Conservation (phyloP, 371 early-diverging fungal genomes). For the Zancudomyces culisetae region DNA sequence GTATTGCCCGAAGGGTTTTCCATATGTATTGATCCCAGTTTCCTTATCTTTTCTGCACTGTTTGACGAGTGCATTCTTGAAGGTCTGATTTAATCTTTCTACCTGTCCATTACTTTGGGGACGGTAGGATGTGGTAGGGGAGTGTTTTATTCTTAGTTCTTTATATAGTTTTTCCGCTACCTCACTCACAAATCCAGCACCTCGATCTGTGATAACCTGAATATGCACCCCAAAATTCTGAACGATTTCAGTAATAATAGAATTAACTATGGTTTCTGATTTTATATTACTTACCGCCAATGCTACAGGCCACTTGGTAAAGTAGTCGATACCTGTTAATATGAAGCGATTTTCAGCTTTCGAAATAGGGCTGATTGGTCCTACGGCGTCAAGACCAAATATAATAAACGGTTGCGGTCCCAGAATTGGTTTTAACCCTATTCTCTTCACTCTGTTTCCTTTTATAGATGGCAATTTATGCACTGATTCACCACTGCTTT, state of each 20-base stretch:
- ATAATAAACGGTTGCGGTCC: neutral
- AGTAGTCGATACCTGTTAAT: neutral
- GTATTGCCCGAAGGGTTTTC: conserved; percentile 3
- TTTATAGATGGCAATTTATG: neutral
- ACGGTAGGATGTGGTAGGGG: conserved; percentile 1
- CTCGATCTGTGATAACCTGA: neutral
- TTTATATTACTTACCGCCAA: neutral
- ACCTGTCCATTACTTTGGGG: conserved; percentile 5
- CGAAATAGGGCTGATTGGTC: neutral
- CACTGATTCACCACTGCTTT: neutral
- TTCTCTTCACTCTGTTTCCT: neutral
- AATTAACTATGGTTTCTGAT: neutral
- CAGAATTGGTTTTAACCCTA: neutral
- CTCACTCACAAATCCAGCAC: neutral
- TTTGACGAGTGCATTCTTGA: neutral
- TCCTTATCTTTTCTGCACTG: neutral
- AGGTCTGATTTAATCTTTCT: neutral
- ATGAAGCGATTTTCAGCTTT: neutral
- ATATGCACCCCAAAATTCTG: neutral
- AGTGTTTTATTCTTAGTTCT: conserved; percentile 1
- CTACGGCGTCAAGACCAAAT: conserved; percentile 1
- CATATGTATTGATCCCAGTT: conserved; percentile 2
- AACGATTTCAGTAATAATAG: neutral
- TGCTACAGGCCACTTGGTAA: neutral
- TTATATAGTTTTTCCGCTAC: neutral